Evolutionary conservation across 129 eudicot species (phyloP).

Genomic region (Dittrichia graveolens): DNA sequence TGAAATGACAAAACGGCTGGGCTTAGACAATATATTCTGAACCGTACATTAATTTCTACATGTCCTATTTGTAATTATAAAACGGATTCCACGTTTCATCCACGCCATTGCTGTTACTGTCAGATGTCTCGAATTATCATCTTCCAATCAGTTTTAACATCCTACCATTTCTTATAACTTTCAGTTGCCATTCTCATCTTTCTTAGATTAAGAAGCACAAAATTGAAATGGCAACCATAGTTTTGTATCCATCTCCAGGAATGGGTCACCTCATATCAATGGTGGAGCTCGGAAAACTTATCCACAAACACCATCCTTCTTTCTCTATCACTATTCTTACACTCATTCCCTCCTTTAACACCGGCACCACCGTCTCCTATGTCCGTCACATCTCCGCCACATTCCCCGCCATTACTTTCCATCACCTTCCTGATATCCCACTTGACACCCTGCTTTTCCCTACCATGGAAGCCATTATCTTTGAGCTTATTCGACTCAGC

Average conservation of each 20-base stretch:
- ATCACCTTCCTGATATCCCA: constrained; percentile 43
- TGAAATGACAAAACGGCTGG: too few relatives aligned
- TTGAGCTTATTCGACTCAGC: constrained; percentile 44
- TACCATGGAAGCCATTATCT: constrained; percentile 40
- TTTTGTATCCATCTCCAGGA: constrained; percentile 41
- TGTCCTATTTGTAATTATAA: too few relatives aligned
- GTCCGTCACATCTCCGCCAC: constrained; percentile 39
- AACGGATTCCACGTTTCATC: too few relatives aligned
- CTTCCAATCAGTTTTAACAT: too few relatives aligned
- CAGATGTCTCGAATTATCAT: too few relatives aligned
- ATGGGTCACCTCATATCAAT: constrained; percentile 47
- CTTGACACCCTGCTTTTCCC: constrained; percentile 35
- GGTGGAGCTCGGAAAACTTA: constrained; percentile 50
- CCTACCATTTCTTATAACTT: too few relatives aligned
- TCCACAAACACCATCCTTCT: constrained; percentile 32
- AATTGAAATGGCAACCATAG: constrained; percentile 10
- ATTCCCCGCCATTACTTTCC: constrained; percentile 53
- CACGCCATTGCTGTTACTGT: too few relatives aligned
- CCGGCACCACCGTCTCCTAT: constrained; percentile 41
- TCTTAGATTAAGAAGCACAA: too few relatives aligned
- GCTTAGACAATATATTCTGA: too few relatives aligned
- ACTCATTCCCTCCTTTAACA: constrained; percentile 30
- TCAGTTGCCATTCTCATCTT: too few relatives aligned
- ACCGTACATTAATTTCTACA: too few relatives aligned
- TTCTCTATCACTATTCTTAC: constrained; percentile 40